These are phyloP conservation scores for Colletotrichum destructivum DNA, from an alignment of 2,329 filamentous ascomycete genomes.

Conservation along the genomic window DNA sequence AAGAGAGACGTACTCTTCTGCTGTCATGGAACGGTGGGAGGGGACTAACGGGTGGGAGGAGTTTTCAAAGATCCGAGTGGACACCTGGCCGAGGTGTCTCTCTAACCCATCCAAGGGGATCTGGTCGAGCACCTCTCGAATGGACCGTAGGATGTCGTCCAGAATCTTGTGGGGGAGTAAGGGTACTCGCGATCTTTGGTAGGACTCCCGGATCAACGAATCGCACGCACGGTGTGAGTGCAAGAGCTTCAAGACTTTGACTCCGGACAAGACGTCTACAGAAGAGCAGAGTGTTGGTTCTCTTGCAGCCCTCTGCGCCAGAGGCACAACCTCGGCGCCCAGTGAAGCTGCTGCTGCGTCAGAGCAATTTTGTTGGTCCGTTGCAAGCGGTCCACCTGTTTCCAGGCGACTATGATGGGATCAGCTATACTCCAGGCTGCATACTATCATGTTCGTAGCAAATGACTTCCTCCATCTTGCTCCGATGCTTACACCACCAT, in stretches of 20 bases:
- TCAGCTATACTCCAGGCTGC: too few species aligned
- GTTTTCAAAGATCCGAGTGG: neutral
- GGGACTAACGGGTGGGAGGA: neutral
- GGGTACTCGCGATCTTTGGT: slow-evolving; percentile 1
- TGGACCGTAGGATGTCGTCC: neutral
- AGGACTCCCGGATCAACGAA: slow-evolving; percentile 1
- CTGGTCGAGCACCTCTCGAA: neutral
- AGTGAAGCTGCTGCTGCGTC: too few species aligned
- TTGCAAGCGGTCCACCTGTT: too few species aligned
- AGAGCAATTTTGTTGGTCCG: too few species aligned
- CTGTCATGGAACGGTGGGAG: neutral
- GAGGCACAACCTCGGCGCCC: too few species aligned
- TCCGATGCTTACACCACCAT: too few species aligned
- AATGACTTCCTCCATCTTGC: too few species aligned
- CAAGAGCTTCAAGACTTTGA: neutral
- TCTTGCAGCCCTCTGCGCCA: too few species aligned
- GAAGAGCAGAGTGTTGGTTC: neutral
- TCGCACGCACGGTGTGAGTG: neutral
- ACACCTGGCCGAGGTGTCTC: too few species aligned
- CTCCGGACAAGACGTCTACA: neutral
- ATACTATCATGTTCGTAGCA: too few species aligned
- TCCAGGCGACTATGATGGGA: too few species aligned
- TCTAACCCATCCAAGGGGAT: too few species aligned
- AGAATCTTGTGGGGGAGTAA: neutral
- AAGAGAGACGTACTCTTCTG: neutral